phyloP scores from a whole-genome alignment of 202 grass and related monocot species.

The Setaria italica region DNA sequence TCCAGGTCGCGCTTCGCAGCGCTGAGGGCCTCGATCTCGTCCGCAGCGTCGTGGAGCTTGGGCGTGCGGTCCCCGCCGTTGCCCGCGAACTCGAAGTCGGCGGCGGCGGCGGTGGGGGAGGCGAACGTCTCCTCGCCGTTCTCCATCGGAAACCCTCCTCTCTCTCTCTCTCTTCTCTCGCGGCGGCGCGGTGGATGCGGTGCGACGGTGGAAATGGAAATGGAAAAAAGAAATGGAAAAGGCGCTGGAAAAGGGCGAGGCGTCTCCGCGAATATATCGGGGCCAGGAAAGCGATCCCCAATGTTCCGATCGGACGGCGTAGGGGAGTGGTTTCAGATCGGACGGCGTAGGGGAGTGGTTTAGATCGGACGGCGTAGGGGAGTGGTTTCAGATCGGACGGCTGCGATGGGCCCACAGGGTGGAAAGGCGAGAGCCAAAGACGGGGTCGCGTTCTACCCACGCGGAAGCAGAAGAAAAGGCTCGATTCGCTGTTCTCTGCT shows the following conservation, averaged over 20 bases:
- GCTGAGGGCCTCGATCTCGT: slow-evolving; percentile 55
- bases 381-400: neutral
- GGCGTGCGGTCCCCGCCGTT: slow-evolving; percentile 14
- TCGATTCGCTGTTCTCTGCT: slow-evolving; percentile 14
- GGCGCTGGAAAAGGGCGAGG: neutral
- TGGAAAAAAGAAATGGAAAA: neutral
- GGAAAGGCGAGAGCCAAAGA: slow-evolving; percentile 7
- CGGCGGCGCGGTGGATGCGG: slow-evolving; percentile 33
- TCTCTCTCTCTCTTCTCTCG: slow-evolving; percentile 5
- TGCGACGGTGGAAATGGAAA: slow-evolving; percentile 37
- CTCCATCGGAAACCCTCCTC: slow-evolving; percentile 51
- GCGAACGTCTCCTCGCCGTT: slow-evolving; percentile 61
- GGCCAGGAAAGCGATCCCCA: neutral
- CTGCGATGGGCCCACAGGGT: neutral
- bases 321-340: neutral
- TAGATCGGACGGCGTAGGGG: neutral
- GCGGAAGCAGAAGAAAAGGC: slow-evolving; percentile 23
- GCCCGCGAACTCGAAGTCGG: slow-evolving; percentile 47
- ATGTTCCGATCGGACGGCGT: neutral
- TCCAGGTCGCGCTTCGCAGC: slow-evolving; percentile 59
- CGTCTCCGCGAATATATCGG: slow-evolving; percentile 34
- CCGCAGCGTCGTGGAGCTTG: slow-evolving; percentile 36
- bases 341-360: neutral
- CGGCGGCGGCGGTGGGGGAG: slow-evolving; percentile 39
- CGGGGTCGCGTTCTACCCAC: slow-evolving; percentile 37